Base-by-base conservation (phyloP, 2,329 filamentous ascomycete genomes). In the Pezicula carpinea region DNA sequence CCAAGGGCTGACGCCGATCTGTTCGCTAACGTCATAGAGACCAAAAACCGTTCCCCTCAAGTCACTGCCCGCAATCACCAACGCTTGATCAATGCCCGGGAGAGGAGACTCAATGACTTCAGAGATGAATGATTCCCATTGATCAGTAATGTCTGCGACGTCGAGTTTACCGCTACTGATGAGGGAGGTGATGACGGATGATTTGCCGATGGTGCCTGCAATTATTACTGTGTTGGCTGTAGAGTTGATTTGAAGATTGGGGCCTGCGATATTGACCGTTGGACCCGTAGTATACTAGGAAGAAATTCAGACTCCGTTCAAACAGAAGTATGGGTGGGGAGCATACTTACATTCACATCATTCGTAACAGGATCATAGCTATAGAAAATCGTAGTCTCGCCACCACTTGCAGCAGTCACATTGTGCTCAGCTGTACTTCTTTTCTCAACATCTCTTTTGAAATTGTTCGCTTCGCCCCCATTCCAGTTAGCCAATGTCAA, bases 1-100 rank as follows among this genome's bases (percentile, higher is more conserved):
- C 76, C 76, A 81, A 39, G 82, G 83, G 26, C 79, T 84, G 11
- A 88, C 82, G 21, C 85, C 85, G 48, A 88, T 87, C 61, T 88
- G 83, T 64, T 87, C 83, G 18, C 80, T 85, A 40, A 88, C 64
- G 53, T 84, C 82, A 65, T 89, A 89, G 17, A 86, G 68, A 10
- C 85, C 85, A 56, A 77, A 89, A 46, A 89, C 85, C 2, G 81
- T 78, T 13, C 82, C 82, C 51, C 83, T 71, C 36, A 75, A 71
- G 60, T 88, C 83, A 58, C 78, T 83, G 10, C 82, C 84, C 26
- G 78, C 82, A 61, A 89, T 81, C 1, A 88, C 78, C 15, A 88
- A 69, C 1, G 83, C 83, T 49, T 71, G 70, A 1, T 72, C 59
- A 19, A 79, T 75, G 17, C 77, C 80, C 2, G 74, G 69, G 11